Evolutionary conservation across 768 basidiomycete genomes (phyloP).

Genomic region (Mycena chlorophos): DNA sequence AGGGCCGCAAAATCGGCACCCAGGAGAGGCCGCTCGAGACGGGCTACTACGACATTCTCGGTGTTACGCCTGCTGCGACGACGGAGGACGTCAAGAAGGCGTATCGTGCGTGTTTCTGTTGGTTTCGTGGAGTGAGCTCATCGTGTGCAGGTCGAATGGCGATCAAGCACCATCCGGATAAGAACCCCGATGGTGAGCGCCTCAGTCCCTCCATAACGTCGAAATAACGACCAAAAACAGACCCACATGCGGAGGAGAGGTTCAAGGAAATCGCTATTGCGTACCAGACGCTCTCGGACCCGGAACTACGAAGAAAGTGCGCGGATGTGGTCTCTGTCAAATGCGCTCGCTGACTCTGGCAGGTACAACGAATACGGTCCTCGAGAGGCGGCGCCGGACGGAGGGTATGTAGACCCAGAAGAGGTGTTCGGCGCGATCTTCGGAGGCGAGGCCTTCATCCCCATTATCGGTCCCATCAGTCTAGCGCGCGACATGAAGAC

Average conservation of each 20-base stretch:
- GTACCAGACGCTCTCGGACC: slow-evolving; percentile 79
- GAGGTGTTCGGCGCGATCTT: slow-evolving; percentile 83
- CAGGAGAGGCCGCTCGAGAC: slow-evolving; percentile 88
- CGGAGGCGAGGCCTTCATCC: slow-evolving; percentile 81
- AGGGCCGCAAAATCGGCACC: slow-evolving; percentile 80
- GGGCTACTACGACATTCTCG: slow-evolving; percentile 86
- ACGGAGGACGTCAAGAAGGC: slow-evolving; percentile 89
- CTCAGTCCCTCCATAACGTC: not conserved
- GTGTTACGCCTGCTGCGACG: slow-evolving; percentile 71
- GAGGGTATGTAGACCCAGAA: slow-evolving; percentile 86
- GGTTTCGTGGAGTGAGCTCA: slow-evolving; percentile 1
- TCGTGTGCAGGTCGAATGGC: slow-evolving; percentile 75
- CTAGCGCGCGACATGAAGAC: slow-evolving; percentile 91
- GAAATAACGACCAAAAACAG: not conserved
- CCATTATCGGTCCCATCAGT: slow-evolving; percentile 88
- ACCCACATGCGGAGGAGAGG: slow-evolving; percentile 81
- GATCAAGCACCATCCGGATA: slow-evolving; percentile 91
- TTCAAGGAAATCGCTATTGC: slow-evolving; percentile 92
- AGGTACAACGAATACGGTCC: slow-evolving; percentile 93
- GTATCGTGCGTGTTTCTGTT: slow-evolving; percentile 59
- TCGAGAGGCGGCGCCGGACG: slow-evolving; percentile 79
- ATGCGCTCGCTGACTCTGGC: slow-evolving; percentile 17
- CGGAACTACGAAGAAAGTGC: slow-evolving; percentile 75
- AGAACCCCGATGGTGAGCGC: slow-evolving; percentile 71
- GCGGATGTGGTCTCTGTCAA: slow-evolving; percentile 27